Evolutionary conservation across 305 asterid species (phyloP), one percentile per base, ranked within the genome.

Genomic region (Striga hermonthica): DNA sequence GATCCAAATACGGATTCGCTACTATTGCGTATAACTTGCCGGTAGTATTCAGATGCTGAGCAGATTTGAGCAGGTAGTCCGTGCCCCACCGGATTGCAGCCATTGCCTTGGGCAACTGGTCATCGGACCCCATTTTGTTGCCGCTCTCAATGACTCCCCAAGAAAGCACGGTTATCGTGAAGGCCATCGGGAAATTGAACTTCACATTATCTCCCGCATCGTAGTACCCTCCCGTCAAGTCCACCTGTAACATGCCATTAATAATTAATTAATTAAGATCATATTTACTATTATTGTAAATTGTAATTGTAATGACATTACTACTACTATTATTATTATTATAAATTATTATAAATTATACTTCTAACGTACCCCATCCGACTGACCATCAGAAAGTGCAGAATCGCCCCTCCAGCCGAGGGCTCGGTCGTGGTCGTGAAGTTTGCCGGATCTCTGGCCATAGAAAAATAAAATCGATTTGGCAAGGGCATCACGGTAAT

Each of bases 171-270:
- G 98, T 89, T 15, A 97, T 84, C 7, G 89, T 77, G 77, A 73
- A 89, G 15, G 97, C 92, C 98, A 92, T 89, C 10, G 97, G 97
- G 39, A 92, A 72, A 41, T 88, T 88, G 85, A 92, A 92, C 59
- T 89, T 92, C 10, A 92, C 83, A 12, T 92, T 92, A 83, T 92
- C 98, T n/a, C 98, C 98, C 2, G 95, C 98, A 70, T 92, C 98
- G 68, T 92, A 86, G 74, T 92, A 92, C 0, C 98, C 98, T 15
- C 98, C 98, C 1, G 74, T 74, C 59, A 93, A 82, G 80, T 92
- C 90, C 79, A 92, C 97, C 98, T 89, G 73, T 5, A n/a, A n/a
- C n/a, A n/a, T n/a, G n/a, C n/a, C n/a, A n/a, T n/a, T n/a, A n/a
- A n/a, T n/a, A n/a, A n/a, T n/a, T n/a, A n/a, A n/a, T n/a, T n/a